Evolutionary conservation across 345 rosid species (phyloP), one percentile per base, ranked within the genome.

Genomic region (Citrus trifoliata): DNA sequence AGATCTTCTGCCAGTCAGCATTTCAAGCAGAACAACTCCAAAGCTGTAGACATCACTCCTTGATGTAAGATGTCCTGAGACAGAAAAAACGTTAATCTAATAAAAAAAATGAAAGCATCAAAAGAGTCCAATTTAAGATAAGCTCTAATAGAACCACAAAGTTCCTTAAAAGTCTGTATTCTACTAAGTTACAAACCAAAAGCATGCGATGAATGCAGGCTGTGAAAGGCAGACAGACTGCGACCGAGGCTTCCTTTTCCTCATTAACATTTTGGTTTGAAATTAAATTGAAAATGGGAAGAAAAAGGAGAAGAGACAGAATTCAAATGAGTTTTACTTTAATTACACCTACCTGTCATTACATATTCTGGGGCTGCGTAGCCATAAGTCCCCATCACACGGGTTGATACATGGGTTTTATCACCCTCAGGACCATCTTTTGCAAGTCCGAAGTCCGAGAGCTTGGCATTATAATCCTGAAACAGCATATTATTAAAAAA

Each of bases 371-470:
- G 99, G 55, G 99, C 99, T 48, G 99, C 99, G 71, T 95, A 95
- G 32, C 99, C 99, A 79, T 95, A 92, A 14, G 99, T 95, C 63
- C 98, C 99, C 98, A 95, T 95, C 62, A 95, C 98, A 24, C 98
- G 92, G 67, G 99, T 95, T 35, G 99, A 95, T 42, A 95, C 99
- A 84, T 95, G 99, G 25, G 99, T 95, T 85, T 95, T 92, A 66
- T 93, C 99, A 75, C 95, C 99, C 81, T 95, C 98, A 27, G 99
- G 99, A 82, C 94, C 99, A 82, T 95, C 98, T 85, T 95, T 95
- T 21, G 99, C 99, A 78, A 95, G 97, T 84, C 99, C 99, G 73
- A 95, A 95, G 79, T 95, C 99, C 6, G 98, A 95, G 59, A 94
- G 94, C 87, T 95, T 95, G 38, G 99, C 94, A 80, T 95, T 94